Evolutionary conservation across 148 eudicot genomes (phyloP), one percentile per base, ranked within the genome.

Genomic region (Limonium bicolor): DNA sequence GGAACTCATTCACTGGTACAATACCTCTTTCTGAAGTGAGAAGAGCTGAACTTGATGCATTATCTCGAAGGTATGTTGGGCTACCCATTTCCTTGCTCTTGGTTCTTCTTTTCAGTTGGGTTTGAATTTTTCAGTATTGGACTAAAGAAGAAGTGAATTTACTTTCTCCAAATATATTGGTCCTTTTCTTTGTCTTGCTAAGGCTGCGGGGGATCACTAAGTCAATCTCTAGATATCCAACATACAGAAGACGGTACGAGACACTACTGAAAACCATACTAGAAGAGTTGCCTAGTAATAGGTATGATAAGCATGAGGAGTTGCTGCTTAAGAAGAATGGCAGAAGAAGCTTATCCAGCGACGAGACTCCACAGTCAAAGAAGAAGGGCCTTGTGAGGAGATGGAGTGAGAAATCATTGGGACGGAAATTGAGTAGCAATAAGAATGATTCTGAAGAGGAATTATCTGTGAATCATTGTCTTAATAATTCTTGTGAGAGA

Each of bases 151-250:
- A n/a, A n/a, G n/a, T n/a, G n/a, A 10, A 9, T 22, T 43, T 1
- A 10, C 26, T 10, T 19, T 43, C 16, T 43, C 15, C 29, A 22
- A 22, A n/a, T 11, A 1, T 27, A 3, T 7, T 48, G 22, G 12
- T 43, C 11, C 10, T 45, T 45, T 8, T 17, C 12, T 13, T 28
- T 29, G 29, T 32, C 0, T 31, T 23, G 4, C 37, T 55, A 59
- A 86, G 96, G 53, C 76, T 87, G 50, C 94, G 74, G 35, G 97
- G 97, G 17, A 90, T 90, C 49, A 90, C 70, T 6, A 75, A 70
- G 55, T 84, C 87, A 2, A 77, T 90, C 34, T 77, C 95, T 11
- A 84, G 93, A 59, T 90, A 67, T 52, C 97, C 95, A 20, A 90
- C 95, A 31, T 77, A 62, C 22, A 80, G 77, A 48, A 82, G 97